Evolutionary conservation across 495 filamentous ascomycete species (phyloP), one percentile per base, ranked within the genome.

Genomic region (Neurospora discreta): DNA sequence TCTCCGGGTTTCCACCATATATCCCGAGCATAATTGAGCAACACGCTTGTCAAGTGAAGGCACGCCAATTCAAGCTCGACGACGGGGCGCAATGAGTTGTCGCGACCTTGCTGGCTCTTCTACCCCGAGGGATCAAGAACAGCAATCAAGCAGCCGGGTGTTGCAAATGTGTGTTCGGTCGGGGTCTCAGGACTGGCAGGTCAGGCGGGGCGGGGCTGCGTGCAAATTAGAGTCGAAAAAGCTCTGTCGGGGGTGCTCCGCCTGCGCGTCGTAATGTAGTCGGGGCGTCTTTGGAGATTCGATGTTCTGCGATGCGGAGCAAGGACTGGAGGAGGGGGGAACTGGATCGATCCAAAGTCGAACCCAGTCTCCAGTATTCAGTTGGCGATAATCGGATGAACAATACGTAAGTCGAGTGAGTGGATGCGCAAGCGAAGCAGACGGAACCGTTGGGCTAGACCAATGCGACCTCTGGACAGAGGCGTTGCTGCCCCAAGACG

Each of bases 11-110:
- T 74, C 80, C 81, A 77, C 81, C 81, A 82, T 83, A 77, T 76
- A 81, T 82, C 74, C 79, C 80, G 78, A 80, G 82, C 84, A 86
- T 86, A 84, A 78, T 84, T 83, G 82, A 60, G 52, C 23, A 60
- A 60, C 52, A 60, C 52, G 52, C 26, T 65, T 33, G 52, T 65
- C 74, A 65, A 73, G 74, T 72, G 70, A 68, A 69, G 75, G 69
- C 60, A 52, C 71, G 42, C 52, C 68, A 70, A 30, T 43, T 39
- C 38, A 69, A 74, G 68, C 33, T 69, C 72, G 43, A 67, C 13
- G 70, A 46, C 36, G 68, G 18, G 39, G n/a, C 42, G 39, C 65
- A 40, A 65, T 5, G 26, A 30, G 65, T 15, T n/a, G 42, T 46
- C 39, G 69, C 39, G 26, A 7, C n/a, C 23, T 11, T 70, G 16